Evolutionary conservation across 139 green algal species (phyloP).

Genomic region (Chlorella sp.): DNA sequence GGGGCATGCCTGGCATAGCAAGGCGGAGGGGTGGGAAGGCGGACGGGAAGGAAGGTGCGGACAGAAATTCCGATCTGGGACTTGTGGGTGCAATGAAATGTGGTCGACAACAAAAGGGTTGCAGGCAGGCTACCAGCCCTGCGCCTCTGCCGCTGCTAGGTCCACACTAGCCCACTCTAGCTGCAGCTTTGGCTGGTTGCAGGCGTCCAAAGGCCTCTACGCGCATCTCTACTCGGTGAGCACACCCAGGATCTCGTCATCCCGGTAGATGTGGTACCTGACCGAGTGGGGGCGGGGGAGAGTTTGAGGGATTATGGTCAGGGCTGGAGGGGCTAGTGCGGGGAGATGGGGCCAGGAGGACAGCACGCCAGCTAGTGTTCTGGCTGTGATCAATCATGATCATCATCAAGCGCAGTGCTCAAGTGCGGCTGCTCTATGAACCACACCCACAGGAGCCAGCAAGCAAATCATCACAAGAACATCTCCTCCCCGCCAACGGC

Average conservation of each 20-base stretch:
- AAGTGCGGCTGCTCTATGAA: neutral
- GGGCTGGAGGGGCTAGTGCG: neutral
- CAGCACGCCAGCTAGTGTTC: too few relatives aligned
- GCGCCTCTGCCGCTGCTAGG: neutral
- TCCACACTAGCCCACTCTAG: neutral
- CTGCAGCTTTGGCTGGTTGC: neutral
- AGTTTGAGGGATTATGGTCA: neutral
- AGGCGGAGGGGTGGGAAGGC: too few relatives aligned
- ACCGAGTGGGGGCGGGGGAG: too few relatives aligned
- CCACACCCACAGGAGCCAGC: too few relatives aligned
- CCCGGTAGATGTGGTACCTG: slow-evolving; percentile 49
- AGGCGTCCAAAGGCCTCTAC: neutral
- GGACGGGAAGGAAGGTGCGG: too few relatives aligned
- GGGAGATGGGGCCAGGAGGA: neutral
- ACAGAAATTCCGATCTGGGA: too few relatives aligned
- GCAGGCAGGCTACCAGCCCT: neutral
- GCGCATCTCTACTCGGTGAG: slow-evolving; percentile 37
- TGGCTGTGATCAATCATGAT: too few relatives aligned
- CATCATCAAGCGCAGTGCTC: neutral
- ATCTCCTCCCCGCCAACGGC: too few relatives aligned
- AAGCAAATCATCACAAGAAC: neutral
- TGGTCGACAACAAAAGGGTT: neutral
- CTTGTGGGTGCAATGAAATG: neutral
- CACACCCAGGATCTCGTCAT: slow-evolving; percentile 60
- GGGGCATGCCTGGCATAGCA: too few relatives aligned